Evolutionary conservation across 169 alveolate species (phyloP).

Genomic region (Cryptosporidium canis): DNA sequence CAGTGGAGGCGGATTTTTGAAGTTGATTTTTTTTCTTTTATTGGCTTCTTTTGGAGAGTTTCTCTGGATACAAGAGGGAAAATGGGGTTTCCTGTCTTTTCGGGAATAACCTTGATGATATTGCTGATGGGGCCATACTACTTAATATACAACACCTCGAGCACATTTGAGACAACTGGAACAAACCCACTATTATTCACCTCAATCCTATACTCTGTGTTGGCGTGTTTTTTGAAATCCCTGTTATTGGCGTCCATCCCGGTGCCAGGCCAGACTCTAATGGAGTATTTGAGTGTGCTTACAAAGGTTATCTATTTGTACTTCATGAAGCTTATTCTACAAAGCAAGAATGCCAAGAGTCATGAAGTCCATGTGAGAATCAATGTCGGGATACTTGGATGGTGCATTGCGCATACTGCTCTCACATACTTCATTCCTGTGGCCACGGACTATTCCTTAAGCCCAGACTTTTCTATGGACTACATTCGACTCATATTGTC

Average conservation of each 20-base stretch:
- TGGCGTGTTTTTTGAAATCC: constrained; percentile 19
- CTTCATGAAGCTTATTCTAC: constrained; percentile 20
- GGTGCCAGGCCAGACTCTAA: background rate
- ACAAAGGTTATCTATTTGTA: constrained; percentile 21
- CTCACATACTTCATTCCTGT: constrained; percentile 49
- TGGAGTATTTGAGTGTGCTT: constrained; percentile 37
- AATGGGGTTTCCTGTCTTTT: constrained; percentile 70
- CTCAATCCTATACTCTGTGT: constrained; percentile 43
- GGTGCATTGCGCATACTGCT: constrained; percentile 49
- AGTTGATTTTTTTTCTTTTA: too few species aligned
- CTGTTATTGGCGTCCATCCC: constrained; percentile 64
- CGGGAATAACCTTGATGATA: constrained; percentile 34
- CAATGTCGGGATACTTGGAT: constrained; percentile 23
- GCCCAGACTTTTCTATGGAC: constrained; percentile 40
- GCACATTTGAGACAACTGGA: constrained; percentile 23
- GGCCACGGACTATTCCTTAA: constrained; percentile 32
- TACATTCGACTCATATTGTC: constrained; percentile 35
- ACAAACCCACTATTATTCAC: constrained; percentile 13
- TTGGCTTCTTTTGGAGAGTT: too few species aligned
- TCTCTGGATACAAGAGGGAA: background rate
- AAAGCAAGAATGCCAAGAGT: constrained; percentile 21
- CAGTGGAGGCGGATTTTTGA: too few species aligned
- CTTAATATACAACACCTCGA: constrained; percentile 5
- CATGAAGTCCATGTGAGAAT: constrained; percentile 46
- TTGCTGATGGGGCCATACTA: constrained; percentile 48